A percentile compares a stretch with the other conserved stretches of the same genome.
These are phyloP conservation scores for Penstemon newberryi DNA, from an alignment of 257 asterid species.

Conservation along the genomic window DNA sequence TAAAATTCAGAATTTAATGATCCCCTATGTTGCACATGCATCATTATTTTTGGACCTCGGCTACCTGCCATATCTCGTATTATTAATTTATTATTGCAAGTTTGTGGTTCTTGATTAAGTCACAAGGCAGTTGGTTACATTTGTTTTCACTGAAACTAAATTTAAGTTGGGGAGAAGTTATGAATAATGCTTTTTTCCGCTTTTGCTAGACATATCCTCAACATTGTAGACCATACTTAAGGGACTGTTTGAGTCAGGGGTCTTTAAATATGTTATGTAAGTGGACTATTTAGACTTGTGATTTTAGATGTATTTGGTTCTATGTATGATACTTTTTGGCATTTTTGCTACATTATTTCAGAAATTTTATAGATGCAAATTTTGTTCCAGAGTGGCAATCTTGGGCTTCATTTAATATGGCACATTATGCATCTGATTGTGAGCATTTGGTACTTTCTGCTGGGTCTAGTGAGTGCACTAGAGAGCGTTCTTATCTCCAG, in stretches of 20 bases:
- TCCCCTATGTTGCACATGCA: not conserved
- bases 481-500: slow-evolving; percentile 79
- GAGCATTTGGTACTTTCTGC: slow-evolving; percentile 61
- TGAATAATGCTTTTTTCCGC: too few relatives aligned
- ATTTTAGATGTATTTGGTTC: slow-evolving; percentile 13
- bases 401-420: slow-evolving; percentile 59
- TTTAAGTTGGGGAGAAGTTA: too few relatives aligned
- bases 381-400: slow-evolving; percentile 49
- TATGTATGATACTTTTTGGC: not conserved
- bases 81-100: too few relatives aligned
- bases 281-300: not conserved
- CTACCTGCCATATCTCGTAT: too few relatives aligned
- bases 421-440: slow-evolving; percentile 60
- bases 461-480: slow-evolving; percentile 43
- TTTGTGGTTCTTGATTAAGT: too few relatives aligned
- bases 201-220: too few relatives aligned
- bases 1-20: not conserved
- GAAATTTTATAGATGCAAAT: slow-evolving; percentile 25
- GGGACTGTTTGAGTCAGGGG: not conserved
- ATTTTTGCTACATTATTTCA: not conserved
- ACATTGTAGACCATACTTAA: too few relatives aligned
- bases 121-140: too few relatives aligned
- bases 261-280: not conserved
- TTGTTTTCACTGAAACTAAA: too few relatives aligned
- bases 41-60: not conserved